Base-by-base conservation (phyloP, 2,329 filamentous ascomycete genomes). In the Botryosphaeria dothidea region DNA sequence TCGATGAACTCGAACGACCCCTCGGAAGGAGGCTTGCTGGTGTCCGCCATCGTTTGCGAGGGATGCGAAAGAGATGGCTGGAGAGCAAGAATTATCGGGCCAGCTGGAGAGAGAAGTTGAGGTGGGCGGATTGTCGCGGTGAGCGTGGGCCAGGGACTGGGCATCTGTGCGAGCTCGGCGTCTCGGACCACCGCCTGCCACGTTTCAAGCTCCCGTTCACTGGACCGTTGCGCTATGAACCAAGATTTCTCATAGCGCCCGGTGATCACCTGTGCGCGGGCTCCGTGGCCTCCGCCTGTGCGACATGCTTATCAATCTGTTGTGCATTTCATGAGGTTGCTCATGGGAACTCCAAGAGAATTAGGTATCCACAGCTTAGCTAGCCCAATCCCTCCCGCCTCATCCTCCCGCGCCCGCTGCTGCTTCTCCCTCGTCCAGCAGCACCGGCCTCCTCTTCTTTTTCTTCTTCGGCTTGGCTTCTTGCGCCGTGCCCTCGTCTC, bases 1-100 rank as follows among this genome's bases (percentile, higher is more conserved):
- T 87, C 81, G 68, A 89, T 84, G 76, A 89, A 91, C 78, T 90
- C 87, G 75, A 91, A 90, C 27, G 79, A 80, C 70, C 84, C 81
- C 75, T 84, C 83, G 46, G 80, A 79, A 66, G 75, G 71, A 65
- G 71, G 61, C 67, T 73, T 74, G 68, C 71, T 74, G 69, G 74
- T 73, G 67, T 73, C 75, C 66, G 72, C 68, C 69, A 73, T 74
- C 63, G 67, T 70, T 66, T 65, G 38, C 13, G 45, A 23, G 15
- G 19, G 23, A 31, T 31, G 56, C 19, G 17, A n/a, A 34, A 11
- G 38, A n/a, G 41, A 19, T 9, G 48, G 51, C 36, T 45, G 61
- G 31, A 96, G 25, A 72, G 70, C 60, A 46, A 45, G 46, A 54
- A 46, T 15, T 56, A 17, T 54, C 49, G 46, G 48, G 48, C 34